phyloP scores from a whole-genome alignment of 2,329 filamentous ascomycete genomes.

The Penicillium frequentans region DNA sequence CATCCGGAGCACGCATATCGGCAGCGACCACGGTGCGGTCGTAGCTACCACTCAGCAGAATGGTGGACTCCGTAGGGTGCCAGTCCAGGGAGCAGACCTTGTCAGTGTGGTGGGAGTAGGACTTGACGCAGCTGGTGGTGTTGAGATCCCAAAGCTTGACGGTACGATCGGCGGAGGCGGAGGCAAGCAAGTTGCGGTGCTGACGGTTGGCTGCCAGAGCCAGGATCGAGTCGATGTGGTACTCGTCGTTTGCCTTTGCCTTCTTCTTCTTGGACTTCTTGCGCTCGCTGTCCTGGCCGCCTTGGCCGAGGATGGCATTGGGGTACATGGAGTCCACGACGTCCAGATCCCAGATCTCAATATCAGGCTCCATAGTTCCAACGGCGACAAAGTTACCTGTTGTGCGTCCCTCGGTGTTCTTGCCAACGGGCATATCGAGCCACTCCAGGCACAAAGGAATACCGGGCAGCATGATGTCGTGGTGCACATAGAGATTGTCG shows the following conservation, averaged over 20 bases:
- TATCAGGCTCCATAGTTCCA: conserved; percentile 96
- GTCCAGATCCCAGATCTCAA: conserved; percentile 97
- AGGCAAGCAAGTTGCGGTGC: conserved; percentile 91
- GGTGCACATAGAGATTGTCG: conserved; percentile 98
- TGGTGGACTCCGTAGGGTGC: conserved; percentile 83
- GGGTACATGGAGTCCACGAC: conserved; percentile 98
- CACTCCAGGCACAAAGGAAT: conserved; percentile 96
- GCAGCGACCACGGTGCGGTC: conserved; percentile 92
- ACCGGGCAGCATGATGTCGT: conserved; percentile 98
- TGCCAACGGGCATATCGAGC: conserved; percentile 87
- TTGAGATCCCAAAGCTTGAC: conserved; percentile 97
- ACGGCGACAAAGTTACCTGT: conserved; percentile 91
- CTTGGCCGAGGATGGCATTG: conserved; percentile 88
- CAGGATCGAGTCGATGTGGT: conserved; percentile 92
- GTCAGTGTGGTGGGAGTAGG: conserved; percentile 92
- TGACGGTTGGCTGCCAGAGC: conserved; percentile 88
- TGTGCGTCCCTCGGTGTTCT: conserved; percentile 62
- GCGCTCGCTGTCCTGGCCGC: conserved; percentile 54
- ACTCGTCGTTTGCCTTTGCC: conserved; percentile 82
- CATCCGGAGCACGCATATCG: conserved; percentile 91
- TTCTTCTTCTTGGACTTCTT: conserved; percentile 89
- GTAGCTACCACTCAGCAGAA: conserved; percentile 90
- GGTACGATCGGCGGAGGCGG: conserved; percentile 92
- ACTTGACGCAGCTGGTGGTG: conserved; percentile 89
- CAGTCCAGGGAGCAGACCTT: conserved; percentile 96